These are phyloP conservation scores for Entomortierella lignicola DNA, from an alignment of 192 early-diverging fungal species.

Conservation along the genomic window DNA sequence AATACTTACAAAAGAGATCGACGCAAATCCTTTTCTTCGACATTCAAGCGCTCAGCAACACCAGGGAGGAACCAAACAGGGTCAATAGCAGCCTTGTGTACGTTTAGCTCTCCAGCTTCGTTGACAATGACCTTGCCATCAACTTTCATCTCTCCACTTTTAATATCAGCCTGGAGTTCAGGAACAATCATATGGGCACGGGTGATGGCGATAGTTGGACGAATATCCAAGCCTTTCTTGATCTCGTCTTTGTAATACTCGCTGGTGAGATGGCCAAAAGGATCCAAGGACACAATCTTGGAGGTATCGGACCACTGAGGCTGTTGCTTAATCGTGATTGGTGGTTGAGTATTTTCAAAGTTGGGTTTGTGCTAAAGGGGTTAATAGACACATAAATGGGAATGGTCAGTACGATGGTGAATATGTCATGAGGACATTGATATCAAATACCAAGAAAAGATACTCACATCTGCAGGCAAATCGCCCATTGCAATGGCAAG, in stretches of 20 bases:
- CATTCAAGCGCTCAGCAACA: slow-evolving; percentile 89
- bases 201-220: slow-evolving; percentile 93
- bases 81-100: slow-evolving; percentile 93
- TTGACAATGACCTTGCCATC: slow-evolving; percentile 90
- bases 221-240: slow-evolving; percentile 80
- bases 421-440: background rate
- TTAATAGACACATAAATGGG: background rate
- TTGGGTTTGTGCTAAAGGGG: slow-evolving; percentile 83
- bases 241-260: slow-evolving; percentile 71
- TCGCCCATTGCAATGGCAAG: slow-evolving; percentile 92
- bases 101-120: slow-evolving; percentile 83
- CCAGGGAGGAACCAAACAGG: slow-evolving; percentile 96
- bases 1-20: slow-evolving; percentile 82
- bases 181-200: slow-evolving; percentile 94
- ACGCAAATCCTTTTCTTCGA: slow-evolving; percentile 85
- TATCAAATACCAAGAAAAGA: background rate
- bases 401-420: background rate
- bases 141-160: slow-evolving; percentile 68
- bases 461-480: slow-evolving; percentile 60
- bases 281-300: slow-evolving; percentile 95
- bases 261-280: slow-evolving; percentile 86
- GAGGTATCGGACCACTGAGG: slow-evolving; percentile 83
- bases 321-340: slow-evolving; percentile 82
- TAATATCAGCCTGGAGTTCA: slow-evolving; percentile 84
- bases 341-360: slow-evolving; percentile 88